Conservation (phyloP, 2,329 filamentous ascomycete genomes). For the Fusarium tanahbumbuense region DNA sequence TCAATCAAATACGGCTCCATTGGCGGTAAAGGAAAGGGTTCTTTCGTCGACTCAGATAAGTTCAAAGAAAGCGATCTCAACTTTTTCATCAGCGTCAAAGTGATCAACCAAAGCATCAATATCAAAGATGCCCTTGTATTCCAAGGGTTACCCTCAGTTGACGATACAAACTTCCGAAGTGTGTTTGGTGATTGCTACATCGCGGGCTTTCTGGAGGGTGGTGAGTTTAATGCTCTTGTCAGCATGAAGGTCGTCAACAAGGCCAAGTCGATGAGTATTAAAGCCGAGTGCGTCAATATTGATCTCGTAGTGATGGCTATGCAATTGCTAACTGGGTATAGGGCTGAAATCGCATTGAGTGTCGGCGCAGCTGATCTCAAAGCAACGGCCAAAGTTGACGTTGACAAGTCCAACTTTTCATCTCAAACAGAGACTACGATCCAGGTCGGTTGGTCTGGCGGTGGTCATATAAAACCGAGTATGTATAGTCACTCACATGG, state of each 20-base stretch:
- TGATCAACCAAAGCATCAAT: not conserved
- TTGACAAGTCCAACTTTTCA: not conserved
- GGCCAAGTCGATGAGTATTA: not conserved
- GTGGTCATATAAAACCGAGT: slow-evolving; percentile 5
- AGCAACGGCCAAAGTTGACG: not conserved
- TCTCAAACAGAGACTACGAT: slow-evolving; percentile 1
- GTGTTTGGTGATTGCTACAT: not conserved
- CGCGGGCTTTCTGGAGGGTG: not conserved
- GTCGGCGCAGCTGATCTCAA: not conserved
- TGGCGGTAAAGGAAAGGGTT: not conserved
- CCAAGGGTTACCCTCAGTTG: not conserved
- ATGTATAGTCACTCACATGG: too few relatives aligned
- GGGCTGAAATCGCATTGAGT: not conserved
- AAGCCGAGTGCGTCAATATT: not conserved
- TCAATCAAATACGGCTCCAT: not conserved
- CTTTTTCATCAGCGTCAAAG: slow-evolving; percentile 9
- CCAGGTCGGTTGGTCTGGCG: not conserved
- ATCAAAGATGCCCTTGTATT: slow-evolving; percentile 1
- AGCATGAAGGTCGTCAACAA: slow-evolving; percentile 6
- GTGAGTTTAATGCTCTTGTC: slow-evolving; percentile 1
- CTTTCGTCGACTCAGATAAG: not conserved
- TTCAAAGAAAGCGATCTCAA: slow-evolving; percentile 4
- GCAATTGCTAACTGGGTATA: not conserved
- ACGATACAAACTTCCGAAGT: not conserved
- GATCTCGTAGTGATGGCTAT: too few relatives aligned